Evolutionary conservation across 495 filamentous ascomycete genomes (phyloP).

Genomic region (Hypoxylon fuscum): DNA sequence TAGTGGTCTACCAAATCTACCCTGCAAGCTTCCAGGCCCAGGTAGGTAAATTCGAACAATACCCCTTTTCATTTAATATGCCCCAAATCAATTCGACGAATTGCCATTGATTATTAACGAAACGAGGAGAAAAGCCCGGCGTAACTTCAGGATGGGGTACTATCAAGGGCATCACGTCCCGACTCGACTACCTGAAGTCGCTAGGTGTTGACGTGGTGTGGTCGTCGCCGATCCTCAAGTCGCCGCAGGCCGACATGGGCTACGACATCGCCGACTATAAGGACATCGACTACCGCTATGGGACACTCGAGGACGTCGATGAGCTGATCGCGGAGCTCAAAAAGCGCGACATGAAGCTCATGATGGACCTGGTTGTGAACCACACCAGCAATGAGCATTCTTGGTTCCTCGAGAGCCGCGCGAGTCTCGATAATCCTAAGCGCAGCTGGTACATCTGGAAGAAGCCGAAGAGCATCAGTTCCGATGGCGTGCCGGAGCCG

Average conservation of each 20-base stretch:
- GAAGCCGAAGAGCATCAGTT: constrained; percentile 56
- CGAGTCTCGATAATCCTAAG: constrained; percentile 60
- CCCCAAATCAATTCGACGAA: background rate
- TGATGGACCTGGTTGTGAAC: constrained; percentile 74
- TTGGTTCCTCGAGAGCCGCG: constrained; percentile 69
- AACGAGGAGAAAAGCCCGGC: constrained; percentile 25
- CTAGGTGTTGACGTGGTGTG: constrained; percentile 49
- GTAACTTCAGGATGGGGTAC: constrained; percentile 62
- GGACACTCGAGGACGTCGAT: constrained; percentile 67
- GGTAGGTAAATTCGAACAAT: constrained; percentile 47
- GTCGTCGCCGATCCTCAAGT: constrained; percentile 56
- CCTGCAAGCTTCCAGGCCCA: constrained; percentile 69
- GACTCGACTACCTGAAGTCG: constrained; percentile 63
- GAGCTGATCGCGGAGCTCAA: constrained; percentile 63
- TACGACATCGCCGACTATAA: constrained; percentile 71
- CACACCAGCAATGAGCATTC: constrained; percentile 70
- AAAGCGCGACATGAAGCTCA: constrained; percentile 66
- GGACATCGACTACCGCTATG: constrained; percentile 64
- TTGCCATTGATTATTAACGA: constrained; percentile 11
- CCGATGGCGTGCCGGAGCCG: constrained; percentile 60
- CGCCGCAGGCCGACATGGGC: constrained; percentile 65
- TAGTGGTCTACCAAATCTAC: constrained; percentile 69
- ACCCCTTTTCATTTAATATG: background rate
- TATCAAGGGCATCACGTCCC: constrained; percentile 66
- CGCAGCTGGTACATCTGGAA: constrained; percentile 73